These are phyloP conservation scores for Condylostoma magnum DNA, from an alignment of 169 alveolate species.

Conservation along the genomic window DNA sequence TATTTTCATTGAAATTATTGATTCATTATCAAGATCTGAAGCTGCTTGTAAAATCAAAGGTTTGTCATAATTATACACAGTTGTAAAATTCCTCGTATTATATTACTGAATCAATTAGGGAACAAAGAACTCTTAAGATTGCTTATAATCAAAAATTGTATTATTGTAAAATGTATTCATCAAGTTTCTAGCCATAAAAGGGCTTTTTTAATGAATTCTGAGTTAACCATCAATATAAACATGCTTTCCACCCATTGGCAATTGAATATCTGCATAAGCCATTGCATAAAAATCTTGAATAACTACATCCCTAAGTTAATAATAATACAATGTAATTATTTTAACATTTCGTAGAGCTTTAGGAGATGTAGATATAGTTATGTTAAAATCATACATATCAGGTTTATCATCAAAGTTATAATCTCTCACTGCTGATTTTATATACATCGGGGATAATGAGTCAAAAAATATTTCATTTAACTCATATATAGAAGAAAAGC, in stretches of 20 bases:
- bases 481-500: neutral
- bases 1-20: neutral
- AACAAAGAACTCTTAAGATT: neutral
- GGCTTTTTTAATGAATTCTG: neutral
- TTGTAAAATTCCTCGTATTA: neutral
- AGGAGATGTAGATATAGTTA: neutral
- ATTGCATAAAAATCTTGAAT: neutral
- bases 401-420: slow-evolving; percentile 11
- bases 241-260: neutral
- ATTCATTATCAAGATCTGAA: neutral
- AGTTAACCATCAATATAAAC: neutral
- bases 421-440: neutral
- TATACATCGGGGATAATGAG: neutral
- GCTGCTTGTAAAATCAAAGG: neutral
- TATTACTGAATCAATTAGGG: neutral
- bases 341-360: neutral
- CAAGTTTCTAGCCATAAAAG: neutral
- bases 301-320: neutral
- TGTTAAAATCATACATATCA: slow-evolving; percentile 12
- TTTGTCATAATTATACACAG: neutral
- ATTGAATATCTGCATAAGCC: slow-evolving; percentile 5
- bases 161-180: neutral
- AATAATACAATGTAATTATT: neutral
- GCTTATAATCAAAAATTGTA: neutral
- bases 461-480: slow-evolving; percentile 5